Percentiles rank a stretch among this genome's conserved stretches.
Evolutionary conservation across 1,139 yeast genomes (phyloP).

Genomic region (Magnusiomyces suaveolens): DNA sequence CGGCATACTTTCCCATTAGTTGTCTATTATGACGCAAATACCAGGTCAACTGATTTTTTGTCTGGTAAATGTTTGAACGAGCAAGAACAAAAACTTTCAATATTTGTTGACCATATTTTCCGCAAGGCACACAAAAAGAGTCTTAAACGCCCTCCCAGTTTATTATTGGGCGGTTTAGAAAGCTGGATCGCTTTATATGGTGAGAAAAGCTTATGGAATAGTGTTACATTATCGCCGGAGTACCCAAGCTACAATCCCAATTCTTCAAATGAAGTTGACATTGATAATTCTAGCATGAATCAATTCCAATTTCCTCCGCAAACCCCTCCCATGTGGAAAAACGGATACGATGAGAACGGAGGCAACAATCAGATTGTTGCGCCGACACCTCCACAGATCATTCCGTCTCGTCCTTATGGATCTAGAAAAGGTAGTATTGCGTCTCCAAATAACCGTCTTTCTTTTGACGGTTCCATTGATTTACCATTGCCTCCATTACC

Average conservation of each 20-base stretch:
- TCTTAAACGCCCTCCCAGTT: constrained; percentile 43
- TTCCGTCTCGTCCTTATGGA: constrained; percentile 24
- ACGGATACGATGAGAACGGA: neutral
- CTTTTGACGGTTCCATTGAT: constrained; percentile 3
- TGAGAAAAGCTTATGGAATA: constrained; percentile 14
- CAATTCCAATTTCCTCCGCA: neutral
- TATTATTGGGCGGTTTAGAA: constrained; percentile 47
- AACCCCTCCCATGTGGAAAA: neutral
- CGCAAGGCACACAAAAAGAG: constrained; percentile 38
- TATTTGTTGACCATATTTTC: constrained; percentile 26
- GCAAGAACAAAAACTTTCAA: constrained; percentile 17
- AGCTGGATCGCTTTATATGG: constrained; percentile 35
- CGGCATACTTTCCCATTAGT: constrained; percentile 51
- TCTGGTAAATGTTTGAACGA: constrained; percentile 18
- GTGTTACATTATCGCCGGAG: constrained; percentile 1
- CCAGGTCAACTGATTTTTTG: constrained; percentile 19
- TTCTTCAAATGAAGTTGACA: neutral
- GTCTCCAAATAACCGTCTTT: constrained; percentile 23
- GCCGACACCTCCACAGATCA: constrained; percentile 17
- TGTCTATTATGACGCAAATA: constrained; percentile 46
- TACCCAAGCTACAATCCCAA: neutral
- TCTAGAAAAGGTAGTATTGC: constrained; percentile 30
- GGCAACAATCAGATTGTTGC: constrained; percentile 2
- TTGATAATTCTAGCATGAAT: neutral
- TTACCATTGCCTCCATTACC: neutral